phyloP scores from a whole-genome alignment of 1,139 yeast species.

The Yamadazyma trypodendri region DNA sequence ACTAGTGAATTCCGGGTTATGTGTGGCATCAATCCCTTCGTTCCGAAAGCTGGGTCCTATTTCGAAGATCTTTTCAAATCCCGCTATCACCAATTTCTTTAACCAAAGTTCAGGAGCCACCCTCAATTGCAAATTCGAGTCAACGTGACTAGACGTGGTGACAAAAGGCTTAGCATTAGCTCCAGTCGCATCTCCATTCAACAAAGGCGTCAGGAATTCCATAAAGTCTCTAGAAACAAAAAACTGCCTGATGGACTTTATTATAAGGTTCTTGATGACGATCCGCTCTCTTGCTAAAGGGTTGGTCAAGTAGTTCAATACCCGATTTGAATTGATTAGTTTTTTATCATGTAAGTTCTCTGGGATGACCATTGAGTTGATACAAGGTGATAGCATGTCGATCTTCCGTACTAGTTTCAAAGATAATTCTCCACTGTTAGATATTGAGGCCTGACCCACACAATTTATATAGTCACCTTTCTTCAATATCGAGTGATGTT shows the following conservation, averaged over 20 bases:
- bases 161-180: slow-evolving; percentile 85
- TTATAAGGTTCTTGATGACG: slow-evolving; percentile 52
- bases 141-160: slow-evolving; percentile 41
- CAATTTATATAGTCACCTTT: slow-evolving; percentile 72
- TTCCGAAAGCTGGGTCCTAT: slow-evolving; percentile 84
- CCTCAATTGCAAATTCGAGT: slow-evolving; percentile 54
- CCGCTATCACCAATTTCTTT: slow-evolving; percentile 75
- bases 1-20: slow-evolving; percentile 97
- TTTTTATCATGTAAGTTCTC: slow-evolving; percentile 54
- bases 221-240: slow-evolving; percentile 57
- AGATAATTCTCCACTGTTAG: slow-evolving; percentile 78
- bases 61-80: slow-evolving; percentile 84
- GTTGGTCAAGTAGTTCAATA: slow-evolving; percentile 71
- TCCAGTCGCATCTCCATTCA: slow-evolving; percentile 74
- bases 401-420: slow-evolving; percentile 55
- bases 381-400: slow-evolving; percentile 61
- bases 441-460: slow-evolving; percentile 68
- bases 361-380: slow-evolving; percentile 62
- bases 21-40: slow-evolving; percentile 97
- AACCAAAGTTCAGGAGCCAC: slow-evolving; percentile 97
- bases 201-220: slow-evolving; percentile 86
- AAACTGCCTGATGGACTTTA: slow-evolving; percentile 56
- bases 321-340: slow-evolving; percentile 65
- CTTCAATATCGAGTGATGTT: slow-evolving; percentile 46
- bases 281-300: slow-evolving; percentile 43